Base-by-base conservation (phyloP, 805 yeast species). In the Ogataea allantospora region DNA sequence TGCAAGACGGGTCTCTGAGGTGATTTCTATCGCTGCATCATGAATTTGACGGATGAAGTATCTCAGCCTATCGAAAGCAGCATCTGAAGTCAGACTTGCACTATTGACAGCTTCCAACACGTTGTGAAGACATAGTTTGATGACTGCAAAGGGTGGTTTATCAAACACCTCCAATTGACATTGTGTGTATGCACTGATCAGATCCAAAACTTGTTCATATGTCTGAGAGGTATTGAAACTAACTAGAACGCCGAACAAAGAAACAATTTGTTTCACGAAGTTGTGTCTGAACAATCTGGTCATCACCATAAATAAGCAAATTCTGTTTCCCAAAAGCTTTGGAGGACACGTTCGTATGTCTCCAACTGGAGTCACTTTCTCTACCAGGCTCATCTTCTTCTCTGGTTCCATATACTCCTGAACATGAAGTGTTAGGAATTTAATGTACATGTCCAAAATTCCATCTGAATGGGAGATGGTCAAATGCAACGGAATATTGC, bases 341-440 rank as follows among this genome's bases (percentile, higher is more conserved):
- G 46, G 15, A 4, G 55, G 49, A 38, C 55, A 53, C 3, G 59
- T 55, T 24, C 46, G 41, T 8, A 60, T 45, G 15, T 56, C 52
- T 12, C 63, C 58, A 9, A 63, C 50, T 1, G 68, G 68, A 7
- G 56, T 58, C 14, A 64, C 42, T 28, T 61, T 60, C 21, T 63
- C 67, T 13, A 63, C 35, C 20, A 62, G 28, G 20, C 53, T 50
- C 23, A 36, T 16, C 37, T 44, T 32, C 18, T 46, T 43, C 4
- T 36, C 29, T 14, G 46, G 32, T n/a, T 46, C 42, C 47, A 47
- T 27, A 35, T 38, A 54, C 7, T 40, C 40, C 4, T 41, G 38
- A 2, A 53, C 49, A 33, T 53, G 61, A 1, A 53, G 40, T 3
- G 42, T 44, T 26, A 63, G 35, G 10, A 62, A 30, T 38, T 55